Conservation (phyloP, 2,329 filamentous ascomycete genomes). For the Neonectria neomacrospora region DNA sequence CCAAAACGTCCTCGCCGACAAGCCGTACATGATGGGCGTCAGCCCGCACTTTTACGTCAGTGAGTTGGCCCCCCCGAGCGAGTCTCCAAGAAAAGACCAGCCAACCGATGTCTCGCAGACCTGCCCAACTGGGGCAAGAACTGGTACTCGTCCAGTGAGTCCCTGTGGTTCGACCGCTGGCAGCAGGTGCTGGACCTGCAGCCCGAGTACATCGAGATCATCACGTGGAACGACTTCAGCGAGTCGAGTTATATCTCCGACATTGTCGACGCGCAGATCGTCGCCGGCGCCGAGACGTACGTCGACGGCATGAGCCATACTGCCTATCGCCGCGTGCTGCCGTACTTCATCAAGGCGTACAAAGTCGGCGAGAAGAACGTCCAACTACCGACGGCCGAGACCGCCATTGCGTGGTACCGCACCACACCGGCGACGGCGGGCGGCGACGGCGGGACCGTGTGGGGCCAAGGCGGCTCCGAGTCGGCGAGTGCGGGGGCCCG, state of each 20-base stretch:
- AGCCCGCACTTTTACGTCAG: conserved; percentile 70
- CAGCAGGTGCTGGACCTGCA: conserved; percentile 58
- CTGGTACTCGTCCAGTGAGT: conserved; percentile 72
- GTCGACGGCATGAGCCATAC: conserved; percentile 61
- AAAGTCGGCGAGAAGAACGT: conserved; percentile 52
- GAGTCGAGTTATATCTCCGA: conserved; percentile 65
- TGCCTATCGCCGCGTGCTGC: conserved; percentile 59
- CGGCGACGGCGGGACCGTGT: conserved; percentile 47
- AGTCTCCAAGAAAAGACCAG: neutral
- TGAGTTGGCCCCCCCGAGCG: conserved; percentile 22
- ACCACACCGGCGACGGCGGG: conserved; percentile 43
- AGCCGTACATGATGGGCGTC: conserved; percentile 64
- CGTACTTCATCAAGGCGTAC: conserved; percentile 62
- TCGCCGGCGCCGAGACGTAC: conserved; percentile 59
- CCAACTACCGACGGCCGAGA: conserved; percentile 43
- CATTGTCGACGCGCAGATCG: conserved; percentile 55
- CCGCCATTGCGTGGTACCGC: conserved; percentile 50
- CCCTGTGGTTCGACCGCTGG: conserved; percentile 71
- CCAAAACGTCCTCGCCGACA: conserved; percentile 47
- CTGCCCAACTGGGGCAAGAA: conserved; percentile 67
- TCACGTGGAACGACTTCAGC: conserved; percentile 66
- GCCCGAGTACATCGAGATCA: conserved; percentile 59
- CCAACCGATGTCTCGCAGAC: conserved; percentile 39
- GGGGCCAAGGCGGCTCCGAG: conserved; percentile 40
- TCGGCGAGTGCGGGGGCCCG: conserved; percentile 38